Evolutionary conservation across 2,329 filamentous ascomycete species (phyloP).

Genomic region (Penicillium nordicum): DNA sequence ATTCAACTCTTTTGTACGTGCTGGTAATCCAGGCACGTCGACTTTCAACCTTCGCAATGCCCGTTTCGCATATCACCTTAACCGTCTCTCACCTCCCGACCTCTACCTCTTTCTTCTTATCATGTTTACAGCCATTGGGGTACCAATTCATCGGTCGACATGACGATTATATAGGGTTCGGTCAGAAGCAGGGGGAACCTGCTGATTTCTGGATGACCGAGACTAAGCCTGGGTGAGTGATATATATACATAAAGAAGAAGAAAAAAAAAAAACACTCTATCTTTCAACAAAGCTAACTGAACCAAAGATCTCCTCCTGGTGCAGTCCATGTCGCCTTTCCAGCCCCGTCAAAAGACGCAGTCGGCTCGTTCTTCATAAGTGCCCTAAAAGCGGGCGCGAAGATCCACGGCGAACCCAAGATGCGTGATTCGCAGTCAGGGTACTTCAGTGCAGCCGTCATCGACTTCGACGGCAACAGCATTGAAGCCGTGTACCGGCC

Average conservation of each 20-base stretch:
- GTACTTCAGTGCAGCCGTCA: constrained; percentile 62
- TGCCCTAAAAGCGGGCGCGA: constrained; percentile 63
- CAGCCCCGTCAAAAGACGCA: constrained; percentile 61
- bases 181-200: constrained; percentile 51
- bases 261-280: not conserved
- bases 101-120: constrained; percentile 79
- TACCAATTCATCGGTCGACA: constrained; percentile 66
- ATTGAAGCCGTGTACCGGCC: constrained; percentile 69
- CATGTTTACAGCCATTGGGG: constrained; percentile 72
- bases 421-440: constrained; percentile 52
- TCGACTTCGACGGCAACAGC: constrained; percentile 79
- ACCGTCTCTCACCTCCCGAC: constrained; percentile 74
- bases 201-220: constrained; percentile 64
- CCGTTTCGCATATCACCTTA: constrained; percentile 60
- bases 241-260: not conserved
- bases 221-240: constrained; percentile 56
- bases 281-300: constrained; percentile 5
- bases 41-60: constrained; percentile 45
- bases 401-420: constrained; percentile 56
- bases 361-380: constrained; percentile 70
- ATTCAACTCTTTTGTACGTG: not conserved
- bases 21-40: constrained; percentile 1
- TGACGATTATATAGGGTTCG: constrained; percentile 60
- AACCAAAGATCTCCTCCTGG: constrained; percentile 46
- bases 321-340: constrained; percentile 63